phyloP scores from a whole-genome alignment of 2,329 filamentous ascomycete genomes.

The Thelonectria blattea region DNA sequence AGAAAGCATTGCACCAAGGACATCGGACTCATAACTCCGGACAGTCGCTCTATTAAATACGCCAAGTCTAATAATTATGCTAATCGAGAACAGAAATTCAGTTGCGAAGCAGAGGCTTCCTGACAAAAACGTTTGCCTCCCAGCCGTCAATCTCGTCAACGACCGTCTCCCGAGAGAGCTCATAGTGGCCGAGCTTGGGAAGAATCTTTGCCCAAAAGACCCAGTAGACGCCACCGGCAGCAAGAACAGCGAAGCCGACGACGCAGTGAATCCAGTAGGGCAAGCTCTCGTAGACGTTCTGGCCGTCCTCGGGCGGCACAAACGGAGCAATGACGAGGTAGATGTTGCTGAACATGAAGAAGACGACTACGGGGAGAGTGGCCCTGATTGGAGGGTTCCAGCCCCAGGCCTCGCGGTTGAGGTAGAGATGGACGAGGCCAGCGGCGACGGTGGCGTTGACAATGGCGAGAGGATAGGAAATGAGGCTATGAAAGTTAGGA shows the following conservation, averaged over 20 bases:
- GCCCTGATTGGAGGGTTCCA: conserved; percentile 63
- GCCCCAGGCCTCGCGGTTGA: conserved; percentile 52
- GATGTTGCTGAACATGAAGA: conserved; percentile 67
- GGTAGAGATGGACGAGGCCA: conserved; percentile 60
- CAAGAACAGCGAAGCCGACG: conserved; percentile 61
- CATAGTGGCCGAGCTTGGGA: conserved; percentile 59
- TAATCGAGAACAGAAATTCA: neutral
- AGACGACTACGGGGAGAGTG: conserved; percentile 58
- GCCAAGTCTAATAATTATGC: neutral
- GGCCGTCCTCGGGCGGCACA: conserved; percentile 56
- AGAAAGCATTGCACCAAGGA: too few relatives aligned
- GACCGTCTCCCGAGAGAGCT: conserved; percentile 60
- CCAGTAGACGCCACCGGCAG: conserved; percentile 61
- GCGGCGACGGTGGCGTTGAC: conserved; percentile 61
- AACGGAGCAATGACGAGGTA: conserved; percentile 67
- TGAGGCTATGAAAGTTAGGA: conserved; percentile 51
- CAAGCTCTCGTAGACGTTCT: conserved; percentile 59
- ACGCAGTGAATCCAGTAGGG: conserved; percentile 66
- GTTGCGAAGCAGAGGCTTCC: conserved; percentile 41
- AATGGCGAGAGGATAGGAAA: conserved; percentile 67
- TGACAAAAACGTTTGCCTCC: conserved; percentile 62
- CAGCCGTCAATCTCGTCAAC: conserved; percentile 67
- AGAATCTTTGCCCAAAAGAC: conserved; percentile 59
- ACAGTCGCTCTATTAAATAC: neutral
- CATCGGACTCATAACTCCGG: neutral